Conservation (phyloP, 2,329 filamentous ascomycete genomes). For the Colletotrichum gloeosporioides region DNA sequence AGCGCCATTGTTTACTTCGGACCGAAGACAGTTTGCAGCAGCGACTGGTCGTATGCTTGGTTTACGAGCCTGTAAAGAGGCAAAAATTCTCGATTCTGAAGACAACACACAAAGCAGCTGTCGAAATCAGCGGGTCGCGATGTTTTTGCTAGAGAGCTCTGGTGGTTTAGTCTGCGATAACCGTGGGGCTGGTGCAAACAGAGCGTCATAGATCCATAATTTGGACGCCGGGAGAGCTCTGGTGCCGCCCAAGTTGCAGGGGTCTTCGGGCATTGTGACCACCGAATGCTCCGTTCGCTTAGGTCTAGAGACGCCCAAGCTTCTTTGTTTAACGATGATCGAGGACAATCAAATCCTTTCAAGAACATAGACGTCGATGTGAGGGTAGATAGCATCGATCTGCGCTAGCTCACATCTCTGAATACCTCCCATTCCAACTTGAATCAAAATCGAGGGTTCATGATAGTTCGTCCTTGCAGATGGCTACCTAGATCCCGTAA, state of each 20-base stretch:
- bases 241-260: not conserved
- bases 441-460: not conserved
- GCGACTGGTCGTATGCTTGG: not conserved
- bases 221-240: not conserved
- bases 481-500: not conserved
- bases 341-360: not conserved
- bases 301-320: not conserved
- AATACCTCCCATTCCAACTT: not conserved
- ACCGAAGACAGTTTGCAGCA: not conserved
- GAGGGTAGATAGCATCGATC: not conserved
- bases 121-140: not conserved
- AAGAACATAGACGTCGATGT: not conserved
- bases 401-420: not conserved
- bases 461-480: not conserved
- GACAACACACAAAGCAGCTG: not conserved
- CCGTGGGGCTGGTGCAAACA: slow-evolving; percentile 1
- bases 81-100: not conserved
- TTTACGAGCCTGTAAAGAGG: not conserved
- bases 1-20: slow-evolving; percentile 62
- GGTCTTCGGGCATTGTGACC: not conserved
- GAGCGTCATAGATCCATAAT: slow-evolving; percentile 15
- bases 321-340: not conserved
- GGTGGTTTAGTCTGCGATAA: not conserved
- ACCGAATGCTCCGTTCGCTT: not conserved
- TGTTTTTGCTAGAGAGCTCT: not conserved